Evolutionary conservation across 257 asterid species (phyloP).

Genomic region (Verbena officinalis): DNA sequence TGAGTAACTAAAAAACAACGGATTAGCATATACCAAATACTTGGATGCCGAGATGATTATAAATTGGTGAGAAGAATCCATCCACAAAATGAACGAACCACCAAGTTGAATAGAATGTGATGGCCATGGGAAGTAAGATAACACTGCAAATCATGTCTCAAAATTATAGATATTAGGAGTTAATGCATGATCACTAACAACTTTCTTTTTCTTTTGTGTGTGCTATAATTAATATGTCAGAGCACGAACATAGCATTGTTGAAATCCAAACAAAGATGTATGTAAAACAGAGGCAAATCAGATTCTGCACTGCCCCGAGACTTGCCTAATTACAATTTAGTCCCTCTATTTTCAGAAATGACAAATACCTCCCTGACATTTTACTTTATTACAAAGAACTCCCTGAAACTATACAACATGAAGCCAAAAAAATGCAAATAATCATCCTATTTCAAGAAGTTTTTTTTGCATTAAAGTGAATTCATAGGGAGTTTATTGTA

Average conservation of each 20-base stretch:
- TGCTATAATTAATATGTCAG: background rate
- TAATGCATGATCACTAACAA: background rate
- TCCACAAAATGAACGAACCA: slow-evolving; percentile 82
- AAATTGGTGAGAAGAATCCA: slow-evolving; percentile 84
- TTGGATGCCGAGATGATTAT: slow-evolving; percentile 65
- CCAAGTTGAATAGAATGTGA: slow-evolving; percentile 83
- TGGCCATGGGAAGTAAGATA: slow-evolving; percentile 73
- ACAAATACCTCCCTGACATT: too few relatives aligned
- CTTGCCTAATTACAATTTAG: too few relatives aligned
- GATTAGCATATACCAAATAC: slow-evolving; percentile 58
- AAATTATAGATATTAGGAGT: background rate
- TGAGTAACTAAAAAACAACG: background rate
- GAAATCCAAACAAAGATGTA: background rate
- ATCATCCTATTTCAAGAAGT: too few relatives aligned
- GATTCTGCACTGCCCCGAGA: too few relatives aligned
- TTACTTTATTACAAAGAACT: too few relatives aligned
- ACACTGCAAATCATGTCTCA: slow-evolving; percentile 58
- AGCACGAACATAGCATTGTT: background rate
- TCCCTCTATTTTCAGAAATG: too few relatives aligned
- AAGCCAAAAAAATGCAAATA: too few relatives aligned
- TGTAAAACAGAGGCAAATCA: background rate
- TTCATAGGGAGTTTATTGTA: too few relatives aligned
- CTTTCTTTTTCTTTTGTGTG: too few relatives aligned
- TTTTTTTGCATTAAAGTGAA: too few relatives aligned
- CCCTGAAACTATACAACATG: too few relatives aligned